These are phyloP conservation scores for Amanita inopinata DNA, from an alignment of 768 basidiomycete species.

Conservation along the genomic window DNA sequence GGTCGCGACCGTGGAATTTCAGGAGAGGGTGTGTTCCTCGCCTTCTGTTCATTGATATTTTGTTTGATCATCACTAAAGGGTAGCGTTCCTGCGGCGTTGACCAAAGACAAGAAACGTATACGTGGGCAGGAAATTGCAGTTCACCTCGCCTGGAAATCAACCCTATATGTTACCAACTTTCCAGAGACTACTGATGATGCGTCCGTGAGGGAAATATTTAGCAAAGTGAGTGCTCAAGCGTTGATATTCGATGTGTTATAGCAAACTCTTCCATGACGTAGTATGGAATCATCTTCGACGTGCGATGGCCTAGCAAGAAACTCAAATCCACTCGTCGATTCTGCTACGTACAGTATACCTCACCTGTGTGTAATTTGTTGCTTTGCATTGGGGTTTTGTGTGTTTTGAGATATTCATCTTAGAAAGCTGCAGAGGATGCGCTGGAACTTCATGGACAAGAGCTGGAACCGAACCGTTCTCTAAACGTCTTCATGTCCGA, in stretches of 20 bases:
- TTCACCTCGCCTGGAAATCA: slow-evolving; percentile 88
- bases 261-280: slow-evolving; percentile 4
- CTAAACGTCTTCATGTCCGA: slow-evolving; percentile 84
- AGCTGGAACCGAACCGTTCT: slow-evolving; percentile 57
- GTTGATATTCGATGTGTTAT: background rate
- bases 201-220: slow-evolving; percentile 65
- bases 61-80: slow-evolving; percentile 31
- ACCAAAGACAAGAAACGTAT: slow-evolving; percentile 94
- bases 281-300: slow-evolving; percentile 91
- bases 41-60: background rate
- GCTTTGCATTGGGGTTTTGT: background rate
- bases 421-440: slow-evolving; percentile 65
- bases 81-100: slow-evolving; percentile 74
- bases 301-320: slow-evolving; percentile 98
- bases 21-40: slow-evolving; percentile 37
- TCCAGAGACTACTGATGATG: slow-evolving; percentile 76
- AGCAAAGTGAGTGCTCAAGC: slow-evolving; percentile 42
- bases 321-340: slow-evolving; percentile 82
- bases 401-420: background rate
- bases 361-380: slow-evolving; percentile 52
- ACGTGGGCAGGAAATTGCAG: slow-evolving; percentile 63
- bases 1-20: slow-evolving; percentile 88
- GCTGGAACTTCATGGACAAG: slow-evolving; percentile 68
- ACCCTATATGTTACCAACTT: slow-evolving; percentile 97
- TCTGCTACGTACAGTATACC: slow-evolving; percentile 90